phyloP scores from a whole-genome alignment of 192 early-diverging fungal genomes.

The Entomortierella chlamydospora region DNA sequence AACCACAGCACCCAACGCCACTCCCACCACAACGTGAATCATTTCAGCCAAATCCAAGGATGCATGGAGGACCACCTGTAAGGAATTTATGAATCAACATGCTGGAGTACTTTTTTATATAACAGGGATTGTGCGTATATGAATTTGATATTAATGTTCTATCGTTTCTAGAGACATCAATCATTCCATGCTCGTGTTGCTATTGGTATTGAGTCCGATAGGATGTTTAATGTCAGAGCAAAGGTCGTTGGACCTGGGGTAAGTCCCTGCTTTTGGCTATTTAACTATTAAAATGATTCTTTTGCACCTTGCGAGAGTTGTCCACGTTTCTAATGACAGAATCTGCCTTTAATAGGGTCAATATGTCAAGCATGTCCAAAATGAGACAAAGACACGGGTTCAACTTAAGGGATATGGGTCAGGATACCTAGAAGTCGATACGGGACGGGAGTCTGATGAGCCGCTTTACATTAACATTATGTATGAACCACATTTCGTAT shows the following conservation, averaged over 20 bases:
- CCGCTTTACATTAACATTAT: slow-evolving; percentile 86
- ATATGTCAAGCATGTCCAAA: slow-evolving; percentile 92
- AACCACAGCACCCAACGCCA: slow-evolving; percentile 57
- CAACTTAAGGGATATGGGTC: slow-evolving; percentile 89
- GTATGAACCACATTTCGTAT: slow-evolving; percentile 55
- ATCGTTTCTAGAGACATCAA: slow-evolving; percentile 54
- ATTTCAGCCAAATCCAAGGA: slow-evolving; percentile 19
- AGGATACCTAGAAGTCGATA: slow-evolving; percentile 75
- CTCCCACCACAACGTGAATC: slow-evolving; percentile 36
- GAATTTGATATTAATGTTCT: too few relatives aligned
- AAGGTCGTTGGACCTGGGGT: slow-evolving; percentile 89
- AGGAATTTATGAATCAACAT: background rate
- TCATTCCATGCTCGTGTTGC: slow-evolving; percentile 73
- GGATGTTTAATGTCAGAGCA: slow-evolving; percentile 84
- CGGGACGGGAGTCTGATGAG: slow-evolving; percentile 76
- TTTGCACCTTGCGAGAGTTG: background rate
- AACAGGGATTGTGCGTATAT: too few relatives aligned
- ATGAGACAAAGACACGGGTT: slow-evolving; percentile 79
- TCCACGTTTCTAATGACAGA: background rate
- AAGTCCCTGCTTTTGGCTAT: slow-evolving; percentile 4
- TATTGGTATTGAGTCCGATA: slow-evolving; percentile 79
- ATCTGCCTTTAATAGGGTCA: slow-evolving; percentile 33
- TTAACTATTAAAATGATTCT: background rate
- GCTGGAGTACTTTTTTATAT: too few relatives aligned
- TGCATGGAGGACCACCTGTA: slow-evolving; percentile 34